Conservation (phyloP, 129 eudicot species). For the Flaveria brownii region DNA sequence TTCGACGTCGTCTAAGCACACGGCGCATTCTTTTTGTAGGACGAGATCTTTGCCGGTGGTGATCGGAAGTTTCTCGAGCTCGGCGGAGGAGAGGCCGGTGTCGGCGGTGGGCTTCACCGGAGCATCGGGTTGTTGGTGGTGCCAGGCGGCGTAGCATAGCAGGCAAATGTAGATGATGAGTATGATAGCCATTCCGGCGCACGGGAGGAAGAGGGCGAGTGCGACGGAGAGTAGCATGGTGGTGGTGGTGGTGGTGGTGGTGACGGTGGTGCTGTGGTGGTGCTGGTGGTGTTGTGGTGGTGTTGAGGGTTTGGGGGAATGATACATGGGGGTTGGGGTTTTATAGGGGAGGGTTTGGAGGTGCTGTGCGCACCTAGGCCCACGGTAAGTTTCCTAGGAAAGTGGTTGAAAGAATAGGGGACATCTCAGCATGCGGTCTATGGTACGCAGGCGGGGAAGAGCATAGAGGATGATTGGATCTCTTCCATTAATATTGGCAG, state of each 20-base stretch:
- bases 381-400: slow-evolving; percentile 35
- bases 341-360: slow-evolving; percentile 11
- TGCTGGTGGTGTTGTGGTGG: neutral
- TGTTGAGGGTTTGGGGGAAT: neutral
- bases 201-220: slow-evolving; percentile 82
- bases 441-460: neutral
- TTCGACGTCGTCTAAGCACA: slow-evolving; percentile 76
- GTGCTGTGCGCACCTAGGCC: slow-evolving; percentile 26
- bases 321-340: neutral
- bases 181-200: slow-evolving; percentile 79
- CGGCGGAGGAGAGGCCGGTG: slow-evolving; percentile 58
- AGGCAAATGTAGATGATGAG: slow-evolving; percentile 65
- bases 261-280: neutral
- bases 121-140: slow-evolving; percentile 7
- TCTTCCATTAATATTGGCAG: slow-evolving; percentile 5
- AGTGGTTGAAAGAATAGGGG: neutral
- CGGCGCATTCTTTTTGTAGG: slow-evolving; percentile 70
- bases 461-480: neutral
- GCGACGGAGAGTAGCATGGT: slow-evolving; percentile 63
- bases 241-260: neutral
- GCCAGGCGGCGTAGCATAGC: slow-evolving; percentile 57
- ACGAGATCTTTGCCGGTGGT: slow-evolving; percentile 69
- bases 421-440: slow-evolving; percentile 2
- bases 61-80: slow-evolving; percentile 63
- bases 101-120: slow-evolving; percentile 41